Percentiles rank a stretch among this genome's conserved stretches.
These are phyloP conservation scores for Triadica sebifera DNA, from an alignment of 345 rosid genomes.

Conservation along the genomic window DNA sequence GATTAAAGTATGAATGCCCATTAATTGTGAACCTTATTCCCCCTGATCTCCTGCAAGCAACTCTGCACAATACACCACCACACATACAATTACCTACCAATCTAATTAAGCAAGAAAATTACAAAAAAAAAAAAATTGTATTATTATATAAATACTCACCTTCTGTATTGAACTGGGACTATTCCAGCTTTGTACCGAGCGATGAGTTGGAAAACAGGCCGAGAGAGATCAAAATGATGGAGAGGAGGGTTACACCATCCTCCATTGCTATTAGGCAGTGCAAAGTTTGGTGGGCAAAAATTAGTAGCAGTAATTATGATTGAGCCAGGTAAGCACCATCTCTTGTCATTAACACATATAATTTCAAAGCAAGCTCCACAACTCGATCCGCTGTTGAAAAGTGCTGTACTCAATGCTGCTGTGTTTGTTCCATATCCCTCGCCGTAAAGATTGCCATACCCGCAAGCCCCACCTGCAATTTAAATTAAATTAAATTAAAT, in stretches of 20 bases:
- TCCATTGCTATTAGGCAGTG: neutral
- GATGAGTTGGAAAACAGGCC: too few species aligned
- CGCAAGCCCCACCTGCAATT: conserved; percentile 10
- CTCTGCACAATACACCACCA: too few species aligned
- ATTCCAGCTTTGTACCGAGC: too few species aligned
- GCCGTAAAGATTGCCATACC: conserved; percentile 11
- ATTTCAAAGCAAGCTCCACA: conserved; percentile 14
- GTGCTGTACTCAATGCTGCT: conserved; percentile 9
- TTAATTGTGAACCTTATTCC: conserved; percentile 10
- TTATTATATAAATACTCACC: neutral
- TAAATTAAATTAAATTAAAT: too few species aligned
- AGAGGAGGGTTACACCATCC: too few species aligned
- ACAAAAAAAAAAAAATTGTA: too few species aligned
- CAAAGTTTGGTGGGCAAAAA: conserved; percentile 13
- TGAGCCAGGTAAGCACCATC: conserved; percentile 3
- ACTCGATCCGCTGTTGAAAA: conserved; percentile 4
- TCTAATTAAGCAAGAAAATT: neutral
- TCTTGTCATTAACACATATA: neutral
- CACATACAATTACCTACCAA: too few species aligned
- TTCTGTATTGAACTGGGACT: conserved; percentile 15
- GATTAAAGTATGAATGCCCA: conserved; percentile 11
- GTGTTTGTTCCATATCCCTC: conserved; percentile 15
- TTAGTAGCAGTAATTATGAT: conserved; percentile 11
- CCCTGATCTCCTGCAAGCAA: conserved; percentile 3
- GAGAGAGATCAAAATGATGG: too few species aligned